phyloP scores from a whole-genome alignment of 108 stramenopile species.

The Skeletonema grethae region DNA sequence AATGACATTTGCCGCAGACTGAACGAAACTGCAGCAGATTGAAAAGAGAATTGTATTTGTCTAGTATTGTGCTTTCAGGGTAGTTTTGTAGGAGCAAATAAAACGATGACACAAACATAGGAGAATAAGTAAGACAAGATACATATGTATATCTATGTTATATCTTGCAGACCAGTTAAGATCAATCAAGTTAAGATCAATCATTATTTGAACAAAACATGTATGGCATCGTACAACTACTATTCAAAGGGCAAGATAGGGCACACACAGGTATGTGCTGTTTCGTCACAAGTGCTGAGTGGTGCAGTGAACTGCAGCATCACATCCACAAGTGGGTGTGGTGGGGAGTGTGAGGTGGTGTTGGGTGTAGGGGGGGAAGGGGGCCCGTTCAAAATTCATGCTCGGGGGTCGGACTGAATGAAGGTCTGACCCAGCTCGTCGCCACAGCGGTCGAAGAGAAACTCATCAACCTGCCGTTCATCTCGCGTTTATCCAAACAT shows the following conservation, averaged over 20 bases:
- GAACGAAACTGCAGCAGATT: slow-evolving; percentile 6
- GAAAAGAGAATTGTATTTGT: slow-evolving; percentile 5
- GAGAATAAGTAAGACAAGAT: not conserved
- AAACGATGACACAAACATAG: not conserved
- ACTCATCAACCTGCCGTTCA: slow-evolving; percentile 20
- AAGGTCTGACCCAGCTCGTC: slow-evolving; percentile 38
- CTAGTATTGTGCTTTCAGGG: not conserved
- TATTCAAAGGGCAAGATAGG: too few relatives aligned
- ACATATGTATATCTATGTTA: too few relatives aligned
- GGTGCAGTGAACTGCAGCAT: not conserved
- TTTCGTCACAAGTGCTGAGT: not conserved
- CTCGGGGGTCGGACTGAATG: slow-evolving; percentile 38
- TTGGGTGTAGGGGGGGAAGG: slow-evolving; percentile 14
- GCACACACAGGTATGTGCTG: not conserved
- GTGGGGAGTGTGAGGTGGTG: not conserved
- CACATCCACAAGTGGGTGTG: not conserved
- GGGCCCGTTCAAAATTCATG: slow-evolving; percentile 45
- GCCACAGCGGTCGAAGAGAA: slow-evolving; percentile 27
- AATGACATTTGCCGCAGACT: slow-evolving; percentile 32
- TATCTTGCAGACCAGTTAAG: too few relatives aligned
- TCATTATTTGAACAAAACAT: too few relatives aligned
- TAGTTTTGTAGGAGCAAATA: not conserved
- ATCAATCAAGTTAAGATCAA: too few relatives aligned
- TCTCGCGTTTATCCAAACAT: slow-evolving; percentile 43
- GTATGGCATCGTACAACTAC: too few relatives aligned